Conservation (phyloP, 192 early-diverging fungal genomes). For the Mortierella antarctica region DNA sequence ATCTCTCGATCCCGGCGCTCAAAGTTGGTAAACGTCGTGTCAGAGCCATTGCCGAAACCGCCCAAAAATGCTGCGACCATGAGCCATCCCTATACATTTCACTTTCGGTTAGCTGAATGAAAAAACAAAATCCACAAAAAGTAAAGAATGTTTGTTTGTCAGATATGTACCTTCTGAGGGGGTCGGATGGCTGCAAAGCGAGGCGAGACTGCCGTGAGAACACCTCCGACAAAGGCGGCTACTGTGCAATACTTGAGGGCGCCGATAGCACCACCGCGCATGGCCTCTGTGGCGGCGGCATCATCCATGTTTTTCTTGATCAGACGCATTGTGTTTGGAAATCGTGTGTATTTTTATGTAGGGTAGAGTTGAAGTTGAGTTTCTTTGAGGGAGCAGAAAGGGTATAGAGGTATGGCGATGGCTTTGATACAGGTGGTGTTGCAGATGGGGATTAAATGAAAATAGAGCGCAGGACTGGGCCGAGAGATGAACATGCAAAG, state of each 20-base stretch:
- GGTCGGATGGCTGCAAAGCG: constrained; percentile 28
- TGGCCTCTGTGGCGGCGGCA: constrained; percentile 42
- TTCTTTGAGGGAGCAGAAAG: background rate
- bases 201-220: constrained; percentile 34
- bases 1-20: constrained; percentile 47
- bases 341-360: background rate
- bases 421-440: background rate
- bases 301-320: constrained; percentile 45
- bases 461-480: background rate
- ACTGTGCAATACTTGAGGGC: constrained; percentile 49
- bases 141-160: background rate
- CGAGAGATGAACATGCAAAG: background rate
- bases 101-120: background rate
- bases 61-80: constrained; percentile 47
- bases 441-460: background rate
- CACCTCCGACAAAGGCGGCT: constrained; percentile 42
- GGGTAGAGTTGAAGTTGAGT: background rate
- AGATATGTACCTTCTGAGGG: constrained; percentile 40
- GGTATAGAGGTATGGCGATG: background rate
- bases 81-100: constrained; percentile 26
- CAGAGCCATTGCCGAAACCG: constrained; percentile 51
- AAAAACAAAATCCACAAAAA: background rate
- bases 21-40: constrained; percentile 51
- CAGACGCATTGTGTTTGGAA: constrained; percentile 38
- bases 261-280: constrained; percentile 46